Base-by-base conservation (phyloP, 116 monocot genomes). In the Trichopus zeylanicus region DNA sequence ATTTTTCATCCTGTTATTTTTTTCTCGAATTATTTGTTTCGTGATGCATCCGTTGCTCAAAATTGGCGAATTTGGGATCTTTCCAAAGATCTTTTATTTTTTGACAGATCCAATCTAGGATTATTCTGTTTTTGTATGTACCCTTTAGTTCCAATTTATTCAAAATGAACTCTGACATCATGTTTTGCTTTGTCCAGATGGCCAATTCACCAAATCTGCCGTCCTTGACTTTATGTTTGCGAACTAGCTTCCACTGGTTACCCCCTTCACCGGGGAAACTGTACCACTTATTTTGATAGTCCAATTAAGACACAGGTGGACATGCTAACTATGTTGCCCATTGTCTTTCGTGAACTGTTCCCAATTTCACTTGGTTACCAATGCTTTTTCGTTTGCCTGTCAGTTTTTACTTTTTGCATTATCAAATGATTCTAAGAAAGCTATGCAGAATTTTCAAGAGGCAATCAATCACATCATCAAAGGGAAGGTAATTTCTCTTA, bases 181-280 rank as follows among this genome's bases (percentile, higher is more conserved):
- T 20, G 19, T 49, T 9, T 21, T 0, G 19, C 4, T n/a, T 49
- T 55, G 13, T 55, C 58, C 76, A 95, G 95, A 86, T 77, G 90
- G 86, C 2, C 58, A 83, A 39, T 90, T 95, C 51, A 77, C 63
- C 26, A 87, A 78, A 58, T 71, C 86, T 31, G 63, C 35, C 19
- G 84, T 95, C 60, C 63, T 62, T 57, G 89, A 95, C 24, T 95
- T 95, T 79, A 71, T 95, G 27, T 78, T 71, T 68, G 75, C 81
- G 16, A 89, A 95, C 64, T 90, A 87, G 70, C 76, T 95, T 70
- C 90, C 95, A 52, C 62, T 90, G 47, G 87, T 95, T 9, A 81
- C 64, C 56, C 62, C 54, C 47, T 84, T 95, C 67, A 86, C 90
- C 10, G 62, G 73, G 67, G 90, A 95, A 63, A 81, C 20, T 67